These are phyloP conservation scores for Rosa lucieae DNA, from an alignment of 306 rosid genomes.

Conservation along the genomic window DNA sequence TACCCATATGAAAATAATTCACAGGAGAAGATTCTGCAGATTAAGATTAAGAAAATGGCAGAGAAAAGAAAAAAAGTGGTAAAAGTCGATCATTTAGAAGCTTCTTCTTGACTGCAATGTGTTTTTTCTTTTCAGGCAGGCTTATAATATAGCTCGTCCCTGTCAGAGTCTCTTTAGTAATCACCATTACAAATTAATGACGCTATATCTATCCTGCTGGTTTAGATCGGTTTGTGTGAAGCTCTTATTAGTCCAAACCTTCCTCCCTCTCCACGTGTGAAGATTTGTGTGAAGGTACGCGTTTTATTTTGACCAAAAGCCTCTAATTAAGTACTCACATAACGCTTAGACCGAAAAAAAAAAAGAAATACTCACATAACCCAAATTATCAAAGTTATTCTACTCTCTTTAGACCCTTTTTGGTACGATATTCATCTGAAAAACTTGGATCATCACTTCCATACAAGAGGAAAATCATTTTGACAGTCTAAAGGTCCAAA, in stretches of 20 bases:
- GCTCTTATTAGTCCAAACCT: neutral
- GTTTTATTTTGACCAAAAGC: neutral
- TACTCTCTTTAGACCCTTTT: neutral
- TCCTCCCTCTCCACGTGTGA: neutral
- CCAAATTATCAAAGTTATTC: neutral
- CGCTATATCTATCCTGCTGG: neutral
- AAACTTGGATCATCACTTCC: neutral
- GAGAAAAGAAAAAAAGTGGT: neutral
- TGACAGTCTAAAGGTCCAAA: too few species aligned
- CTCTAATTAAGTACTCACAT: neutral
- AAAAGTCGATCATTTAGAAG: conserved; percentile 15
- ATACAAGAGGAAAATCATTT: neutral
- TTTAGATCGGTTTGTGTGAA: neutral
- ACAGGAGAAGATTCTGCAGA: neutral
- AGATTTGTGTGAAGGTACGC: neutral
- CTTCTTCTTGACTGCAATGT: neutral
- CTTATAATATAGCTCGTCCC: neutral
- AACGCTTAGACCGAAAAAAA: too few species aligned
- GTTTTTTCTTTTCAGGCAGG: neutral
- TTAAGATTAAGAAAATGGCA: neutral
- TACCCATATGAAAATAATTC: neutral
- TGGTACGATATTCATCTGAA: neutral
- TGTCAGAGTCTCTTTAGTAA: neutral
- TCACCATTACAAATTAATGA: neutral
- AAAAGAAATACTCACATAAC: neutral